Evolutionary conservation across 352 stramenopile species (phyloP).

Genomic region (Lagenidium giganteum): DNA sequence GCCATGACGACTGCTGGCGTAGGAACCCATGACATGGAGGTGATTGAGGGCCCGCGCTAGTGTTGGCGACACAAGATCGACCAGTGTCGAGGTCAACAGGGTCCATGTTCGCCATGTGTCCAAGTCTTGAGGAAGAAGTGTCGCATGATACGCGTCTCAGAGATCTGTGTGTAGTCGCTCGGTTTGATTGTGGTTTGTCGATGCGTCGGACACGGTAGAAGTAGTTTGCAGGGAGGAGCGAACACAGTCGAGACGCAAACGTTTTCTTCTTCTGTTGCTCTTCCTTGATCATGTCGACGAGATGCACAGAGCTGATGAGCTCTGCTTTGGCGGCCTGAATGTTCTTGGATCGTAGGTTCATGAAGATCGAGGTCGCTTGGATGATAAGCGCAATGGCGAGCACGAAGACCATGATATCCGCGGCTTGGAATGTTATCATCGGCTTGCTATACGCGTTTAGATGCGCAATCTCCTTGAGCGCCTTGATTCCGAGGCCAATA

Average conservation of each 20-base stretch:
- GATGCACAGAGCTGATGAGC: constrained; percentile 4
- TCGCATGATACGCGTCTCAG: constrained; percentile 14
- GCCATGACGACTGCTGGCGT: too few relatives aligned
- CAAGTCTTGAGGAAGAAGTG: constrained; percentile 15
- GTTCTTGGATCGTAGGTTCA: constrained; percentile 8
- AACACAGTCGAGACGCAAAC: too few relatives aligned
- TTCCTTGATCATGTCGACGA: too few relatives aligned
- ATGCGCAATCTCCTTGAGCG: constrained; percentile 5
- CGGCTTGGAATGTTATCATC: constrained; percentile 12
- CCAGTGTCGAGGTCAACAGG: constrained; percentile 51
- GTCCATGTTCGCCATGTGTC: constrained; percentile 67
- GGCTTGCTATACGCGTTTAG: too few relatives aligned
- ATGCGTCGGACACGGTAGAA: too few relatives aligned
- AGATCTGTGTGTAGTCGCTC: constrained; percentile 13
- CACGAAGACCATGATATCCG: constrained; percentile 15
- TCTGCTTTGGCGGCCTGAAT: too few relatives aligned
- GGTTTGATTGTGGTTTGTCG: constrained; percentile 1
- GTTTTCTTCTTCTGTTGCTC: too few relatives aligned
- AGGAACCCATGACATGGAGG: constrained; percentile 5
- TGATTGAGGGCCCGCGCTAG: neutral
- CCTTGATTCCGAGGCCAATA: constrained; percentile 17
- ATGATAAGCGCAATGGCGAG: constrained; percentile 10
- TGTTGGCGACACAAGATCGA: neutral
- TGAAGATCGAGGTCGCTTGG: constrained; percentile 14
- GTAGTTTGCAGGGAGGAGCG: too few relatives aligned